Base-by-base conservation (phyloP, 2,329 filamentous ascomycete genomes). In the Arthrobotrys megalospora region DNA sequence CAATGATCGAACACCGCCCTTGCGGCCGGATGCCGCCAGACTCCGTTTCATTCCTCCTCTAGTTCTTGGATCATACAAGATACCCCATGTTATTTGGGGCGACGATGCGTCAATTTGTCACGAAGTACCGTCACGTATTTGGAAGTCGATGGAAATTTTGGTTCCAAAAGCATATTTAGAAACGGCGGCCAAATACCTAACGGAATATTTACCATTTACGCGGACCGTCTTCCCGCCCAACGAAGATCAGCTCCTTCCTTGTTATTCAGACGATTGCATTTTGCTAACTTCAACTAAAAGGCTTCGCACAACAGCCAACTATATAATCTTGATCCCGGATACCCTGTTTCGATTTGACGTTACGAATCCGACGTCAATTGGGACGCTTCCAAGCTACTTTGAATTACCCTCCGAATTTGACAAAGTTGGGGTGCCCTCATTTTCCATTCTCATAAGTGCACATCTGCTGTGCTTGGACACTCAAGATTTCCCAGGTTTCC, bases 251-350 rank as follows among this genome's bases (percentile, higher is more conserved):
- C 52, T 36, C n/a, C 16, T 38, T 19, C 55, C 34, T 11, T n/a
- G 24, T 14, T 60, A 60, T 7, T 60, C 55, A 8, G 55, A 60
- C 38, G 34, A 43, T 2, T 60, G 34, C 16, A 60, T 43, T n/a
- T n/a, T 43, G 19, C 12, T 60, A n/a, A 34, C 55, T 28, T 14
- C 55, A 12, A 24, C 2, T 8, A 60, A 28, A 7, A 24, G 6
- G 0, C 55, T 43, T n/a, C 21, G n/a, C 0, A 19, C 34, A n/a
- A 43, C 36, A 6, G 16, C 55, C 1, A 12, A 60, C 16, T 24
- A 60, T 41, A 60, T 60, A 21, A 43, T 60, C 24, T n/a, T 60
- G 19, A 60, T 60, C 11, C 34, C 34, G 8, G 55, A 60, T 28
- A 14, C 38, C 4, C 4, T 60, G 4, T 60, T 60, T 16, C 38